Base-by-base conservation (phyloP, 257 asterid species). In the Lycium ferocissimum region DNA sequence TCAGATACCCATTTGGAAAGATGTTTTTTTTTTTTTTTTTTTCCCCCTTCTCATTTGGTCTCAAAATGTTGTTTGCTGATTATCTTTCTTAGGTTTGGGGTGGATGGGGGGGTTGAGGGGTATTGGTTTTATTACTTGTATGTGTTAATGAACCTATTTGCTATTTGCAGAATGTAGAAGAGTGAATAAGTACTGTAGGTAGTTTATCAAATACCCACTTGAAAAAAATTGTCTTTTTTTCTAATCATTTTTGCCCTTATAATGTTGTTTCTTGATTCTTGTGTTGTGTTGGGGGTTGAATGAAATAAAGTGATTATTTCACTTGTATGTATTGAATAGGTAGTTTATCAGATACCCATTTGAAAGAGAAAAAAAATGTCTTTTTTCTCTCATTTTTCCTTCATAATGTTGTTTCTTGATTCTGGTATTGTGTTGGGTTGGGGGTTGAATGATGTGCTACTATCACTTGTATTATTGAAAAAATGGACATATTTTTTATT, bases 151-250 rank as follows among this genome's bases (percentile, higher is more conserved):
- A 82, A 45, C 47, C 53, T 49, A 5, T 62, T 75, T 45, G 61
- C 92, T 87, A 43, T 85, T 86, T 81, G 79, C 83, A 85, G 71
- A 88, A 53, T 75, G 87, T 63, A 85, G 85, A 56, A 80, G 79
- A 59, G 53, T 62, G 33, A 26, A 26, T 26, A 26, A 26, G 33
- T 26, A 26, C 33, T 26, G 33, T 26, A 26, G 33, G 33, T 26
- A 26, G 33, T 26, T 26, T 26, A 26, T 26, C 33, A 26, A 26
- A 26, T 26, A 26, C 33, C 33, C 33, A 26, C 33, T 26, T 26
- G 33, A 26, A 26, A 26, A 26, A 26, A 26, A 26, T 26, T 26
- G 33, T 26, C 33, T 26, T 26, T 26, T 26, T 26, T 26, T 26
- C 33, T 26, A 26, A 26, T 26, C 33, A 26, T 26, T 26, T 26